Evolutionary conservation across 495 filamentous ascomycete genomes (phyloP).

Genomic region (Durotheca rogersii): DNA sequence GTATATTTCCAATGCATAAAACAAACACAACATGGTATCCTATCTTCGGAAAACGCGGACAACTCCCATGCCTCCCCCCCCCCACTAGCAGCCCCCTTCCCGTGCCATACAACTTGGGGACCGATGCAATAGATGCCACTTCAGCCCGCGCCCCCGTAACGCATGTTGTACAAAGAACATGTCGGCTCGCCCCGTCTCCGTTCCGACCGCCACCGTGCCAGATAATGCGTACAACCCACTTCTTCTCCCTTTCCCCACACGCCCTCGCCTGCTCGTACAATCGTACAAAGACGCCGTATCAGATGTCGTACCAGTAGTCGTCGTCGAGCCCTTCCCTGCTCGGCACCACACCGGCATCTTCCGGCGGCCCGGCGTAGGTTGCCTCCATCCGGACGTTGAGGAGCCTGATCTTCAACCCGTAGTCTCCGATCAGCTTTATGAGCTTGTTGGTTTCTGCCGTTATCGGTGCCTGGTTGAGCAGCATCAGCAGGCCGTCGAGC

Average conservation of each 20-base stretch:
- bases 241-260: background rate
- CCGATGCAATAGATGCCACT: constrained; percentile 7
- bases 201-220: background rate
- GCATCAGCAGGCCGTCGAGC: constrained; percentile 93
- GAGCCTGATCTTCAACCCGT: constrained; percentile 88
- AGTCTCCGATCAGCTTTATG: constrained; percentile 79
- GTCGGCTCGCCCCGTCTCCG: background rate
- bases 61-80: constrained; percentile 12
- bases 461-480: constrained; percentile 92
- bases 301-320: constrained; percentile 70
- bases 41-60: constrained; percentile 21
- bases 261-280: no score
- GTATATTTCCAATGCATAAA: constrained; percentile 24
- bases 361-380: constrained; percentile 55
- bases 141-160: constrained; percentile 1
- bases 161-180: constrained; percentile 10
- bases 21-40: constrained; percentile 23
- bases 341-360: constrained; percentile 55
- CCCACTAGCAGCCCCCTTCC: constrained; percentile 15
- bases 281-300: constrained; percentile 5
- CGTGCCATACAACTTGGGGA: constrained; percentile 12
- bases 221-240: background rate
- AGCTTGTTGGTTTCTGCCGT: constrained; percentile 93
- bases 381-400: constrained; percentile 90
- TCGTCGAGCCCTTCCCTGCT: constrained; percentile 63